Evolutionary conservation across 2,329 filamentous ascomycete genomes (phyloP), one percentile per base, ranked within the genome.

Genomic region (Cercospora zeina): DNA sequence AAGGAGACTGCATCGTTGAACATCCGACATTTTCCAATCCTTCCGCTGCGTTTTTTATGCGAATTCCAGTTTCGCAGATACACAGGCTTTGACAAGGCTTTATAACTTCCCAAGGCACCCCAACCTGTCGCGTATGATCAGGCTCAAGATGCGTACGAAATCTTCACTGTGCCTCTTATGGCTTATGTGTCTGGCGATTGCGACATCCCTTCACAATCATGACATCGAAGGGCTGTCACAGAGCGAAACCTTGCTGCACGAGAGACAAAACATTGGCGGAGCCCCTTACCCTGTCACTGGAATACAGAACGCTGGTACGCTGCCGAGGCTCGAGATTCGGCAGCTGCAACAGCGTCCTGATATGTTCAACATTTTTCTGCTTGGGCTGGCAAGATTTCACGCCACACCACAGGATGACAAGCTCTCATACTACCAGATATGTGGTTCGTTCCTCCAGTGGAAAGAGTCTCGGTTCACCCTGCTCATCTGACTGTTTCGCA

Each of bases 361-460:
- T 69, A 82, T 84, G 71, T 91, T 88, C 86, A 91, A 90, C 72
- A 76, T 96, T 62, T 96, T 89, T 74, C 79, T 96, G 27, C 82
- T 93, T 54, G 89, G 88, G 11, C 81, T 95, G 69, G 85, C 85
- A 73, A 85, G 87, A 77, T 86, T 93, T 79, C 87, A 91, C 76
- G 83, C 80, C 64, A 84, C 84, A 61, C 79, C 87, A 66, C 88
- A 91, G 76, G 79, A 80, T 31, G 80, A 85, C 64, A 80, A 81
- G 59, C 80, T 89, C 37, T 93, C 90, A 42, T 95, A 87, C 80
- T 96, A 92, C 76, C 85, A 90, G 71, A 83, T 96, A 69, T 84
- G 89, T 63, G 89, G 91, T 90, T 75, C 63, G 82, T 61, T 9
- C 30, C 9, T 16, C 4, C 37, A 31, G n/a, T 16, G 21, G 4